These are phyloP conservation scores for Begonia masoniana DNA, from an alignment of 306 rosid genomes.

Conservation along the genomic window DNA sequence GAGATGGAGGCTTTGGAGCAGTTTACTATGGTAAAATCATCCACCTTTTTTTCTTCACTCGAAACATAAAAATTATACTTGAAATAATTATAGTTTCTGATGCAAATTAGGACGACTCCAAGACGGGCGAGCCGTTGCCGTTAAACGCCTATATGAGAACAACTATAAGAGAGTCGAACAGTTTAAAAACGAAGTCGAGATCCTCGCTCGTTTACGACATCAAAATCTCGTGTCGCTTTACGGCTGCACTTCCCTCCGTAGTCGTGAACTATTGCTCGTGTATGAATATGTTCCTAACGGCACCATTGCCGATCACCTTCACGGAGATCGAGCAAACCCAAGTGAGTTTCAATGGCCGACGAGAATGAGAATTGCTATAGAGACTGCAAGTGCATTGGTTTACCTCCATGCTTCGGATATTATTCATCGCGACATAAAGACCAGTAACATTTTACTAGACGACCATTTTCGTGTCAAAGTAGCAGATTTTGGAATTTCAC, in stretches of 20 bases:
- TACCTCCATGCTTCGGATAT: constrained; percentile 66
- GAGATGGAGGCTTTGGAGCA: constrained; percentile 85
- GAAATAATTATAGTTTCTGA: not conserved
- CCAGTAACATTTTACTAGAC: constrained; percentile 73
- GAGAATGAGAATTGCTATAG: constrained; percentile 60
- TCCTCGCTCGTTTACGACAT: constrained; percentile 46
- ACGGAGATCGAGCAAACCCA: constrained; percentile 36
- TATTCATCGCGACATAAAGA: constrained; percentile 78
- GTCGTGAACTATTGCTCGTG: constrained; percentile 77
- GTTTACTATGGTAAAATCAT: constrained; percentile 54
- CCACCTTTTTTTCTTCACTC: not conserved
- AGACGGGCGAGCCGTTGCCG: constrained; percentile 72
- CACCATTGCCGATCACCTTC: constrained; percentile 79
- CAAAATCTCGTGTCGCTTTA: constrained; percentile 60
- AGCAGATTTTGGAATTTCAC: constrained; percentile 85
- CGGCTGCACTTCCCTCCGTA: constrained; percentile 74
- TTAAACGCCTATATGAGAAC: constrained; percentile 70
- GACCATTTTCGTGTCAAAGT: constrained; percentile 48
- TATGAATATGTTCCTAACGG: constrained; percentile 77
- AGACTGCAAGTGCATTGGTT: constrained; percentile 61
- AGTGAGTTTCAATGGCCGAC: constrained; percentile 38
- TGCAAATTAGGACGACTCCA: constrained; percentile 39
- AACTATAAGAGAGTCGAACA: constrained; percentile 67
- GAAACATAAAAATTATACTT: not conserved
- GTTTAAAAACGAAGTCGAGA: constrained; percentile 61